A percentile compares a stretch with the other conserved stretches of the same genome.
phyloP scores from a whole-genome alignment of 2,329 filamentous ascomycete species.

The Monilinia fructigena region DNA sequence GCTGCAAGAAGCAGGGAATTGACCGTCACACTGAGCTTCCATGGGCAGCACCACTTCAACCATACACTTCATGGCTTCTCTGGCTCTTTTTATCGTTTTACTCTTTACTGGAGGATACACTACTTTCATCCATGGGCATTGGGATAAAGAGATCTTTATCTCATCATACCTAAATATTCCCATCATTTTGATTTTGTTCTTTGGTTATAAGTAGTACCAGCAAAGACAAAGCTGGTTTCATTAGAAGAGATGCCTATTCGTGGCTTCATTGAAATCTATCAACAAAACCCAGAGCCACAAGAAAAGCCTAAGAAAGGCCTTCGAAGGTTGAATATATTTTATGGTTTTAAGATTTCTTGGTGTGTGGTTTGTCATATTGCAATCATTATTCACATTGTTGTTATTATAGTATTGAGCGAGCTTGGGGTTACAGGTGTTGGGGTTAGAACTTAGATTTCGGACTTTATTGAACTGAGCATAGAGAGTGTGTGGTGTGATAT shows the following conservation, averaged over 20 bases:
- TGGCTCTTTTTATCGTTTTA: slow-evolving; percentile 62
- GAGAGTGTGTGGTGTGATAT: background rate
- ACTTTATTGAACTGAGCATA: background rate
- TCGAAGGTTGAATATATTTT: slow-evolving; percentile 41
- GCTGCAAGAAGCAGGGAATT: slow-evolving; percentile 56
- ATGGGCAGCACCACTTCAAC: slow-evolving; percentile 49
- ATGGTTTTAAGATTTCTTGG: slow-evolving; percentile 32
- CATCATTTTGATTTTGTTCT: slow-evolving; percentile 45
- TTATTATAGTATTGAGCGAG: background rate
- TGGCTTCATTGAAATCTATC: slow-evolving; percentile 42
- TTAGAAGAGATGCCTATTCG: slow-evolving; percentile 43
- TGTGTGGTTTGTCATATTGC: background rate
- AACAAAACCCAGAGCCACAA: slow-evolving; percentile 41
- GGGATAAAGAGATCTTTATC: slow-evolving; percentile 56
- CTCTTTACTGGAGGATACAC: slow-evolving; percentile 68
- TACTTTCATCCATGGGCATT: slow-evolving; percentile 59
- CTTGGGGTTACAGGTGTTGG: background rate
- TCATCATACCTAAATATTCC: slow-evolving; percentile 58
- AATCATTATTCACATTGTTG: background rate
- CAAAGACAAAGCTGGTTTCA: slow-evolving; percentile 46
- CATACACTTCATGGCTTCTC: slow-evolving; percentile 59
- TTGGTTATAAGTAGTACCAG: slow-evolving; percentile 56
- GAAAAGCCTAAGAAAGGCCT: slow-evolving; percentile 35
- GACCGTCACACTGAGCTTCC: slow-evolving; percentile 49
- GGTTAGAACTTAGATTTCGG: background rate